Conservation (phyloP, 768 basidiomycete genomes). For the Suillus occidentalis region DNA sequence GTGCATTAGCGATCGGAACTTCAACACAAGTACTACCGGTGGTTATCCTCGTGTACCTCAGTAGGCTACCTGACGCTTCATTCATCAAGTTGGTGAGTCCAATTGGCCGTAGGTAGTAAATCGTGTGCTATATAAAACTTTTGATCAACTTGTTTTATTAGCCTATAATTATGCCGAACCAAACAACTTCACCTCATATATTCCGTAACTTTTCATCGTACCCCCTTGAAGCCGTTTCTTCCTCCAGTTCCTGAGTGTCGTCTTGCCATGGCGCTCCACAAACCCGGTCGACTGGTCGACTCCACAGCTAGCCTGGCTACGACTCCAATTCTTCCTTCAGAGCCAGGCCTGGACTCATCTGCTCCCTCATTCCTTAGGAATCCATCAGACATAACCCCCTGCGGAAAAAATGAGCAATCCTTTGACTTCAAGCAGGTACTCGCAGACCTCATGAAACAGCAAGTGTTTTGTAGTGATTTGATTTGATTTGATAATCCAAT, state of each 20-base stretch:
- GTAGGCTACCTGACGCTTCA: no score
- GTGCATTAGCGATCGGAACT: no score
- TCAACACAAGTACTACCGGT: no score
- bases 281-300: neutral
- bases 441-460: slow-evolving; percentile 22
- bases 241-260: neutral
- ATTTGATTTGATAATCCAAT: neutral
- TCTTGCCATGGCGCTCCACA: neutral
- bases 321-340: neutral
- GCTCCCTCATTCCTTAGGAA: neutral
- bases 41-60: no score
- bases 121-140: neutral
- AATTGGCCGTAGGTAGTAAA: neutral
- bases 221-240: neutral
- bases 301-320: neutral
- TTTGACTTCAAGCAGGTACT: slow-evolving; percentile 33
- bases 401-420: slow-evolving; percentile 15
- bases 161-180: neutral
- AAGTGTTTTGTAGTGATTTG: slow-evolving; percentile 3
- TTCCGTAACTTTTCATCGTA: neutral
- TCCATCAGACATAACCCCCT: neutral
- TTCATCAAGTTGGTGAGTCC: no score
- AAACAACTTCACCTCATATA: neutral
- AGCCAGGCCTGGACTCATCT: neutral
- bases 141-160: neutral